Base-by-base conservation (phyloP, 495 filamentous ascomycete genomes). In the Xylaria nigripes region DNA sequence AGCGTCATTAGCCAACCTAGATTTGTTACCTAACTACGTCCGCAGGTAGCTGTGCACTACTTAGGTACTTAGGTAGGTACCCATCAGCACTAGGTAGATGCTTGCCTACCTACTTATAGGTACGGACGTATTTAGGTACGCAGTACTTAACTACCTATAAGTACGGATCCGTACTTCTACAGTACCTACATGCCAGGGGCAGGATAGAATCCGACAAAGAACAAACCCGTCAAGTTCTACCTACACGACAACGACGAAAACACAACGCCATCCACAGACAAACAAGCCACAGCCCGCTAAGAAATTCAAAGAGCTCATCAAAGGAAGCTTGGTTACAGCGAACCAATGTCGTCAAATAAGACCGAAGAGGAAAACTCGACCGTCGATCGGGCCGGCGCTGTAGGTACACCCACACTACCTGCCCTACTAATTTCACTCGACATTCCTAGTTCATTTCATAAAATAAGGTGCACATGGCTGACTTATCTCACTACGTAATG, bases 301-400 rank as follows among this genome's bases (percentile, higher is more conserved):
- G 43, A 2, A 27, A 16, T 5, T 45, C 43, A 7, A 18, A 5
- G 19, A 16, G 10, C 47, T 24, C 13, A 40, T 12, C 9, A 10
- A 23, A 40, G 15, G 12, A 40, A 32, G 16, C 9, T n/a, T 10
- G 32, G 4, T n/a, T 6, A 49, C 15, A 30, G 8, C 19, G 47
- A 10, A n/a, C 21, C 15, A 30, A 55, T 30, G 45, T 42, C 45
- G 36, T 48, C 34, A n/a, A 55, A 64, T 21, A 60, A 60, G 38
- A 27, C 51, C 59, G 10, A 59, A 60, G 38, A 50, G 47, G 13
- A 45, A 10, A 62, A 13, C 16, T n/a, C n/a, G n/a, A 58, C 47
- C 54, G 59, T 41, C 18, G 66, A 58, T 42, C 63, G 69, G 50
- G 19, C 64, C 40, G 56, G 49, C 57, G 70, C 59, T 49, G 68